Evolutionary conservation across 306 rosid genomes (phyloP).

Genomic region (Malus orientalis): DNA sequence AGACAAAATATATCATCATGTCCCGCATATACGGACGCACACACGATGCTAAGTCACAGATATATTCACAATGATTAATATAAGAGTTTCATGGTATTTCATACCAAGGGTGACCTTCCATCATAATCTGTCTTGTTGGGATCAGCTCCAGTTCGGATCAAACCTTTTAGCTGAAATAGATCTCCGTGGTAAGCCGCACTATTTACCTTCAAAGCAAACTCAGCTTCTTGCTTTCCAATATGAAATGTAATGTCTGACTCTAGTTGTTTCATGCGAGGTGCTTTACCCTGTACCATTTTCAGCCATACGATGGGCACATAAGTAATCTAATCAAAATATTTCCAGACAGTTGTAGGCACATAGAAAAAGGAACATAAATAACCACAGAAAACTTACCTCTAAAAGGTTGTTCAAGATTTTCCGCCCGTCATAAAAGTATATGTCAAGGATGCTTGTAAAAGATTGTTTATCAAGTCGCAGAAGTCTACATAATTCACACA

Average conservation of each 20-base stretch:
- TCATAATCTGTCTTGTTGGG: conserved; percentile 87
- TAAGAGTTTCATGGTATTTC: conserved; percentile 11
- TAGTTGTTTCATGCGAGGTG: conserved; percentile 62
- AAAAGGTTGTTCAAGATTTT: conserved; percentile 84
- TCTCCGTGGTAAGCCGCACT: conserved; percentile 77
- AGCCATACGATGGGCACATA: neutral
- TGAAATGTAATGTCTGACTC: conserved; percentile 87
- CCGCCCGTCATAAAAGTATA: conserved; percentile 80
- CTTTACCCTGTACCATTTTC: conserved; percentile 48
- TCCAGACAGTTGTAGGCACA: neutral
- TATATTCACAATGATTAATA: neutral
- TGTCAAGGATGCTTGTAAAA: conserved; percentile 75
- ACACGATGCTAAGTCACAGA: neutral
- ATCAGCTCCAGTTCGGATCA: conserved; percentile 91
- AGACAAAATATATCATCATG: neutral
- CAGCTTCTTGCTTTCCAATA: conserved; percentile 89
- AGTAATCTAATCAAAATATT: neutral
- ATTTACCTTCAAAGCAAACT: conserved; percentile 86
- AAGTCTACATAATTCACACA: conserved; percentile 77
- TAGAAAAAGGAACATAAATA: neutral
- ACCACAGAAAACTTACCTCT: conserved; percentile 48
- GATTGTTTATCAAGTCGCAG: conserved; percentile 90
- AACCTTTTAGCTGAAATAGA: conserved; percentile 62
- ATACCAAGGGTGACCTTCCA: conserved; percentile 95
- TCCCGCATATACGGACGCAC: neutral